A percentile compares a stretch with the other conserved stretches of the same genome.
These are phyloP conservation scores for Yamadazyma diospyri DNA, from an alignment of 1,139 yeast genomes.

Conservation along the genomic window DNA sequence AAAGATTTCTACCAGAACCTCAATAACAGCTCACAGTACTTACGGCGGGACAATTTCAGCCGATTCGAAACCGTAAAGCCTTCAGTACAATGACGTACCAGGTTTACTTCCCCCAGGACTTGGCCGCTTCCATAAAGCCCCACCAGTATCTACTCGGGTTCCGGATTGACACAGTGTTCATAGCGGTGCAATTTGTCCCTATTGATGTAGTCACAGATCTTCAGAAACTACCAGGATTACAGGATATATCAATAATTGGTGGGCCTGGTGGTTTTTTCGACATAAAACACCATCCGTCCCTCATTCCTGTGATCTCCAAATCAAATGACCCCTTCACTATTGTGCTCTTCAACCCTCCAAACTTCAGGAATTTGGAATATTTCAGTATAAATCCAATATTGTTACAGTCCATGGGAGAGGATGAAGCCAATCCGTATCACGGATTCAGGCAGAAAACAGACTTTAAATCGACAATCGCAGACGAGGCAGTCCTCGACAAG, in stretches of 20 bases:
- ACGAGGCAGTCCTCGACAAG: slow-evolving; percentile 29
- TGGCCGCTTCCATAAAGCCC: slow-evolving; percentile 12
- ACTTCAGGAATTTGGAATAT: slow-evolving; percentile 70
- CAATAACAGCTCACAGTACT: slow-evolving; percentile 42
- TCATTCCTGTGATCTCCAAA: slow-evolving; percentile 10
- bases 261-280: slow-evolving; percentile 7
- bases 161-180: slow-evolving; percentile 20
- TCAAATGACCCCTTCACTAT: slow-evolving; percentile 26
- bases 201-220: background rate
- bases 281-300: slow-evolving; percentile 3
- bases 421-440: background rate
- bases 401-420: slow-evolving; percentile 49
- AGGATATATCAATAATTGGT: slow-evolving; percentile 3
- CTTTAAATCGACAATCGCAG: slow-evolving; percentile 18
- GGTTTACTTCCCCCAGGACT: slow-evolving; percentile 36
- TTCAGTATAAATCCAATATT: slow-evolving; percentile 72
- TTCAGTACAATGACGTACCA: slow-evolving; percentile 26
- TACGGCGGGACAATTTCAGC: slow-evolving; percentile 41
- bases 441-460: slow-evolving; percentile 1
- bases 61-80: no score
- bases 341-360: slow-evolving; percentile 71
- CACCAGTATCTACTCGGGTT: slow-evolving; percentile 20
- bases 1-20: slow-evolving; percentile 28
- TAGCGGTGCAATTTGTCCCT: slow-evolving; percentile 22
- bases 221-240: background rate